Conservation (phyloP, 2,329 filamentous ascomycete species). For the Cladophialophora chaetospira region DNA sequence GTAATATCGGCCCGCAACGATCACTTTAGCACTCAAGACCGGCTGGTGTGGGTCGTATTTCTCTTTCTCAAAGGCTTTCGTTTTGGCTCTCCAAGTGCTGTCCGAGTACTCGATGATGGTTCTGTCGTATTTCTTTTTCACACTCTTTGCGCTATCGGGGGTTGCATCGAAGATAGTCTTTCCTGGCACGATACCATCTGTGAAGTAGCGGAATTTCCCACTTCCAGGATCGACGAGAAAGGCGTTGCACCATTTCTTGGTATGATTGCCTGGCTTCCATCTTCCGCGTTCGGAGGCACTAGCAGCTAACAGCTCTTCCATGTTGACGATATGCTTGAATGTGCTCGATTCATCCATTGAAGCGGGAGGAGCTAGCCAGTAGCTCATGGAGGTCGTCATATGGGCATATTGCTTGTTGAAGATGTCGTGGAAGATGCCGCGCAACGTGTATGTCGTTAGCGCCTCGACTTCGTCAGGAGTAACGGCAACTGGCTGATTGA, state of each 20-base stretch:
- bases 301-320: conserved; percentile 39
- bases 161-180: conserved; percentile 67
- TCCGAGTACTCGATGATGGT: conserved; percentile 83
- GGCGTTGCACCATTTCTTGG: conserved; percentile 47
- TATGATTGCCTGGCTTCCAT: conserved; percentile 46
- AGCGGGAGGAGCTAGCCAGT: conserved; percentile 71
- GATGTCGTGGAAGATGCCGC: conserved; percentile 71
- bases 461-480: conserved; percentile 50
- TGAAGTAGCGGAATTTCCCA: conserved; percentile 62
- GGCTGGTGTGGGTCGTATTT: conserved; percentile 70
- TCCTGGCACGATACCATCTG: conserved; percentile 47
- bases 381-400: conserved; percentile 67
- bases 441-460: conserved; percentile 73
- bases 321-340: conserved; percentile 24
- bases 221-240: conserved; percentile 61
- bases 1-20: conserved; percentile 79
- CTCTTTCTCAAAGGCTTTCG: conserved; percentile 13
- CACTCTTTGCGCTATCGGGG: conserved; percentile 50
- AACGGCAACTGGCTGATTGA: conserved; percentile 50
- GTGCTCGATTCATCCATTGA: not conserved
- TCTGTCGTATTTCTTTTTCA: conserved; percentile 49
- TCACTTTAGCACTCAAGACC: conserved; percentile 73
- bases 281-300: conserved; percentile 40
- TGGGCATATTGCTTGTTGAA: conserved; percentile 85
- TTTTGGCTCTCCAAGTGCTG: conserved; percentile 54